These are phyloP conservation scores for Leccinum broughii DNA, from an alignment of 768 basidiomycete genomes.

Conservation along the genomic window DNA sequence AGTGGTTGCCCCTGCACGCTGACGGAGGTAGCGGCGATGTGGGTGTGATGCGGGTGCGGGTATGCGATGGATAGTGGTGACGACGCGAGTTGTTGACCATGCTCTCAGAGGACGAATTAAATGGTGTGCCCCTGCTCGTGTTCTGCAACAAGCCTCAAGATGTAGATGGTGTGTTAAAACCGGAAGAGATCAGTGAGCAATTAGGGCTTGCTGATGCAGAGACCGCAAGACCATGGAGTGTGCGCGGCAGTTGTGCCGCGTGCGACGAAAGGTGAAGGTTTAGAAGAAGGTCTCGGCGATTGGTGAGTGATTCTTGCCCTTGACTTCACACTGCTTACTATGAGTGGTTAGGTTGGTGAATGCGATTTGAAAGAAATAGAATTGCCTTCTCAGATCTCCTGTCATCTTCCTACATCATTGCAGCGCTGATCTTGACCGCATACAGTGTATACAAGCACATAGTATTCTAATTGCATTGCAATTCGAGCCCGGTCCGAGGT, in stretches of 20 bases:
- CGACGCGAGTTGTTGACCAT: constrained; percentile 81
- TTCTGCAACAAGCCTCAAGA: constrained; percentile 95
- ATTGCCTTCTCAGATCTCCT: constrained; percentile 13
- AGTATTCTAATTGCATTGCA: constrained; percentile 27
- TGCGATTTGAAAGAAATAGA: constrained; percentile 79
- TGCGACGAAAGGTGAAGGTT: constrained; percentile 91
- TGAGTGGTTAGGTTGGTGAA: constrained; percentile 68
- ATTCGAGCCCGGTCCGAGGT: constrained; percentile 10
- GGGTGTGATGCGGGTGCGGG: too few species aligned
- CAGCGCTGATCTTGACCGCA: constrained; percentile 22
- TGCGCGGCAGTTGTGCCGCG: constrained; percentile 76
- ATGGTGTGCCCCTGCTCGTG: constrained; percentile 90
- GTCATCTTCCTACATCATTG: constrained; percentile 22
- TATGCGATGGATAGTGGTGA: too few species aligned
- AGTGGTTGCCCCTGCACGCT: too few species aligned
- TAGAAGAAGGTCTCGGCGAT: constrained; percentile 89
- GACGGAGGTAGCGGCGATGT: too few species aligned
- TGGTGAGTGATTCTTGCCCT: constrained; percentile 60
- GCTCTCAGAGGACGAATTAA: constrained; percentile 93
- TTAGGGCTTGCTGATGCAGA: constrained; percentile 94
- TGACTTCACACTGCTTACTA: background rate
- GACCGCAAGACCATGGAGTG: constrained; percentile 95
- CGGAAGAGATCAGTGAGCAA: constrained; percentile 91
- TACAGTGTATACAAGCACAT: constrained; percentile 19
- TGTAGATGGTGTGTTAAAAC: constrained; percentile 80